phyloP scores from a whole-genome alignment of 2,329 filamentous ascomycete genomes.

The Tympanopsis confertula region DNA sequence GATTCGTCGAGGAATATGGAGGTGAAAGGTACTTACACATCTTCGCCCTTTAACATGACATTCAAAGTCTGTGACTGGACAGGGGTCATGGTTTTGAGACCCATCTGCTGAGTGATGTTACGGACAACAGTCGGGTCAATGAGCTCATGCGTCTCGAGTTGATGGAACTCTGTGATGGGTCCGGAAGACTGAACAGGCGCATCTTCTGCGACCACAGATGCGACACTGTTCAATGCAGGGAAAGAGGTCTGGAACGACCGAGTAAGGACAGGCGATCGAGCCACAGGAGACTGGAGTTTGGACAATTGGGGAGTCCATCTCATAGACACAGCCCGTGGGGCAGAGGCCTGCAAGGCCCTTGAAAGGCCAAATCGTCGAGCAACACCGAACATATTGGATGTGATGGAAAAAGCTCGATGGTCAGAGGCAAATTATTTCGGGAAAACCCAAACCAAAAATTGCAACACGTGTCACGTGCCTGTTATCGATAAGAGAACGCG shows the following conservation, averaged over 20 bases:
- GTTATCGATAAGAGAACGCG: neutral
- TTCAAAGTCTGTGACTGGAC: conserved; percentile 80
- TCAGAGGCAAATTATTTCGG: neutral
- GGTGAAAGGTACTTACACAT: conserved; percentile 51
- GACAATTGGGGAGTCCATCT: neutral
- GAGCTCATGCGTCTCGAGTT: conserved; percentile 11
- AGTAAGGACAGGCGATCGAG: neutral
- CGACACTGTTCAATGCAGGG: neutral
- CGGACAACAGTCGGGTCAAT: conserved; percentile 56
- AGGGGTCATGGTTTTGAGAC: conserved; percentile 77
- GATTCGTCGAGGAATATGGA: neutral
- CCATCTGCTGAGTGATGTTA: conserved; percentile 59
- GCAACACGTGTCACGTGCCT: no score
- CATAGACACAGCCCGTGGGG: neutral
- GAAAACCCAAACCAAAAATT: neutral
- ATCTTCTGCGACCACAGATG: neutral
- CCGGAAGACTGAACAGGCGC: neutral
- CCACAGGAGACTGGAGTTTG: neutral
- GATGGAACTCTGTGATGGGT: neutral
- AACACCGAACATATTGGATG: neutral
- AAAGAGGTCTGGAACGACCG: neutral
- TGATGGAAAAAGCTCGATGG: neutral
- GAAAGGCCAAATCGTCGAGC: neutral
- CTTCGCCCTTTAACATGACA: conserved; percentile 65
- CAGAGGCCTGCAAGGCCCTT: neutral